A percentile compares a stretch with the other conserved stretches of the same genome.
These are phyloP conservation scores for Botrytis deweyae DNA, from an alignment of 2,329 filamentous ascomycete genomes.

Conservation along the genomic window DNA sequence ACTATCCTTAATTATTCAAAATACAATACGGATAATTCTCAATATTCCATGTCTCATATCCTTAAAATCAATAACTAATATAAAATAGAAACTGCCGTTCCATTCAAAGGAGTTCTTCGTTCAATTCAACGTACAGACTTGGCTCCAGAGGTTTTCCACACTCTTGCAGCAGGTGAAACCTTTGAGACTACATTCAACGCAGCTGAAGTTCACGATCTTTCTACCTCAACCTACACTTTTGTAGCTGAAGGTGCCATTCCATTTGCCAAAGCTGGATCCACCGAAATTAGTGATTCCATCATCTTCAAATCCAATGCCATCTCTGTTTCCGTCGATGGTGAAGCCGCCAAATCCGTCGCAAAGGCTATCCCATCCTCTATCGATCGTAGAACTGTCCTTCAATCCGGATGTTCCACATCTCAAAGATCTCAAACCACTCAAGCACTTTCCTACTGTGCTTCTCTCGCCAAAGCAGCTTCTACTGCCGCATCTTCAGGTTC, in stretches of 20 bases:
- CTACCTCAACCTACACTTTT: conserved; percentile 56
- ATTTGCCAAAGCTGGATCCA: conserved; percentile 52
- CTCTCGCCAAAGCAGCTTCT: conserved; percentile 53
- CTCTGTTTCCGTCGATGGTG: conserved; percentile 56
- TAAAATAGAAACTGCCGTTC: conserved; percentile 8
- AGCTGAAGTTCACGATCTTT: conserved; percentile 45
- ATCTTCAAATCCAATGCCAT: conserved; percentile 60
- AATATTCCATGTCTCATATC: not conserved
- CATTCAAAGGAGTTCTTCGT: conserved; percentile 34
- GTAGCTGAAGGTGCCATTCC: conserved; percentile 56
- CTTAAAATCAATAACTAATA: not conserved
- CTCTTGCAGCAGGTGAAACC: conserved; percentile 43
- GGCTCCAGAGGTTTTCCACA: conserved; percentile 42
- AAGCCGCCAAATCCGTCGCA: conserved; percentile 45
- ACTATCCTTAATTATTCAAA: not conserved
- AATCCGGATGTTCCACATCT: conserved; percentile 54
- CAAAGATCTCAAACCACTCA: conserved; percentile 38
- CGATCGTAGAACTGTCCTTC: conserved; percentile 52
- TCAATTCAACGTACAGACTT: conserved; percentile 42
- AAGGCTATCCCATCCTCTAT: conserved; percentile 42
- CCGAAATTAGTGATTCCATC: conserved; percentile 54
- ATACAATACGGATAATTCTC: too few relatives aligned
- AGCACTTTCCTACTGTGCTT: conserved; percentile 55
- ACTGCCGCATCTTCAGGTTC: conserved; percentile 50
- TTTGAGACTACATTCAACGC: conserved; percentile 47